phyloP scores from a whole-genome alignment of 2,329 filamentous ascomycete species.

The Neoarthrinium moseri region DNA sequence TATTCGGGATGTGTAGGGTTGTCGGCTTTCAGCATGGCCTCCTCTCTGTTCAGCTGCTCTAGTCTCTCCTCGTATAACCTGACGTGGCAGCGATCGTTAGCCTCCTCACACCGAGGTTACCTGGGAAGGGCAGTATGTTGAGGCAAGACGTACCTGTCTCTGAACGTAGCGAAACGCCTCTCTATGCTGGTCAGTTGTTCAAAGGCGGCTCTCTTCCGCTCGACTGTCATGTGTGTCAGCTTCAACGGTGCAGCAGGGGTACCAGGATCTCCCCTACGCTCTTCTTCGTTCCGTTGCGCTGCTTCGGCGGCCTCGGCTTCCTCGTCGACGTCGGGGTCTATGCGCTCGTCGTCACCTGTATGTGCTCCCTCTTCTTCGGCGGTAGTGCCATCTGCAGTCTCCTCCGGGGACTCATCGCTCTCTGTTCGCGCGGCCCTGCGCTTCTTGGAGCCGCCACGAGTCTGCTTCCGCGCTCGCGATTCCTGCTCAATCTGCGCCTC shows the following conservation, averaged over 20 bases:
- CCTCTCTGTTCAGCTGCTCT: constrained; percentile 72
- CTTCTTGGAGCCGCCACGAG: constrained; percentile 34
- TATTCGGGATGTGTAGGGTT: constrained; percentile 86
- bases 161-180: constrained; percentile 82
- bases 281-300: constrained; percentile 62
- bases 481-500: constrained; percentile 21
- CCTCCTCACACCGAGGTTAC: background rate
- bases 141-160: constrained; percentile 62
- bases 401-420: constrained; percentile 15
- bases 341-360: constrained; percentile 53
- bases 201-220: constrained; percentile 76
- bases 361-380: constrained; percentile 40
- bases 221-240: constrained; percentile 52
- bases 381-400: constrained; percentile 29
- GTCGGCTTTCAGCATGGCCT: constrained; percentile 57
- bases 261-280: constrained; percentile 44
- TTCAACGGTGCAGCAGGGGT: constrained; percentile 9
- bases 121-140: background rate
- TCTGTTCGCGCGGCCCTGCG: constrained; percentile 18
- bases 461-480: constrained; percentile 25
- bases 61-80: constrained; percentile 89
- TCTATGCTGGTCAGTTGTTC: constrained; percentile 80
- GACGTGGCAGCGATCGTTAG: constrained; percentile 20
- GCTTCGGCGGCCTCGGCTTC: constrained; percentile 59
- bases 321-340: constrained; percentile 56